Conservation (phyloP, 2,329 filamentous ascomycete genomes). For the Spiromastix sp. region DNA sequence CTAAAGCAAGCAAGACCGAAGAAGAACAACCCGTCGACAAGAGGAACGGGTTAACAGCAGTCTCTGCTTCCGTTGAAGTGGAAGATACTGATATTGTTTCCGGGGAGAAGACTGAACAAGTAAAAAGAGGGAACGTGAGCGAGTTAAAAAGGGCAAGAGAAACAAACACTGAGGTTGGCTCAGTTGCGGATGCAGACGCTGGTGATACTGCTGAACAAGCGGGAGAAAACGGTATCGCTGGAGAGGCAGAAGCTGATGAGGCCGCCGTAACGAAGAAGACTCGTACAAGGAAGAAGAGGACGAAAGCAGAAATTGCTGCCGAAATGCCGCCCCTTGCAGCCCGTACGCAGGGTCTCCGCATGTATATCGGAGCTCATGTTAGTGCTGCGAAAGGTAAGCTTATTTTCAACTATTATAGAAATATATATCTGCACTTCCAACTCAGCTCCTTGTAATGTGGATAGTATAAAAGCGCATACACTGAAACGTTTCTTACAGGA, state of each 20-base stretch:
- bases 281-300: constrained; percentile 41
- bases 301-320: constrained; percentile 44
- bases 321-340: constrained; percentile 55
- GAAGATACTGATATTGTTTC: neutral
- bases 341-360: constrained; percentile 60
- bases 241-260: constrained; percentile 6
- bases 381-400: constrained; percentile 70
- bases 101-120: too few relatives aligned
- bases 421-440: neutral
- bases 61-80: neutral
- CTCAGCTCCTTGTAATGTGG: neutral
- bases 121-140: too few relatives aligned
- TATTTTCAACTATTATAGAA: neutral
- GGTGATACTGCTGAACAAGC: neutral
- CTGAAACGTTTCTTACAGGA: constrained; percentile 39
- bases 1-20: too few relatives aligned
- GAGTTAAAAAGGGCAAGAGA: too few relatives aligned
- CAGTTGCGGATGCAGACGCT: too few relatives aligned
- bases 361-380: constrained; percentile 89
- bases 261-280: constrained; percentile 14
- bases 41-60: neutral
- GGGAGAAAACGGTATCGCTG: neutral
- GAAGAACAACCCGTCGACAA: too few relatives aligned
- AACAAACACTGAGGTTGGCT: neutral
- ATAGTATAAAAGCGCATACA: neutral